Conservation (phyloP, 78 protist genomes). For the Polysphondylium violaceum region DNA sequence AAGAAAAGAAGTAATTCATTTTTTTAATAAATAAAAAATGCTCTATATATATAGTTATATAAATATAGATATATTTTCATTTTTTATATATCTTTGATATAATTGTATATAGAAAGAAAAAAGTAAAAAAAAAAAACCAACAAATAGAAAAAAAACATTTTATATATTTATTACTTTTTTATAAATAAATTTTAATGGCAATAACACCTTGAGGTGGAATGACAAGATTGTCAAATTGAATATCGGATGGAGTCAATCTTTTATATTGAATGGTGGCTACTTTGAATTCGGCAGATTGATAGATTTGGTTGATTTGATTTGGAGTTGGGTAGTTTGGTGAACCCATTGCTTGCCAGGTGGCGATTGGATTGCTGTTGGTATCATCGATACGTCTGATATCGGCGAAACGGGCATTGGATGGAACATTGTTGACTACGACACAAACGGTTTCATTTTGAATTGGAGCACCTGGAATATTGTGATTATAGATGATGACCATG, state of each 20-base stretch:
- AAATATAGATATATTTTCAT: too few relatives aligned
- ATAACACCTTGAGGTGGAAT: constrained; percentile 38
- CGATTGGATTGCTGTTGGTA: constrained; percentile 59
- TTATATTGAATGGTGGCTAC: neutral
- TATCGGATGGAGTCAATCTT: neutral
- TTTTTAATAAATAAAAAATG: too few relatives aligned
- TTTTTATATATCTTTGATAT: too few relatives aligned
- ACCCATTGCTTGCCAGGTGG: constrained; percentile 43
- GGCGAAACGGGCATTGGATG: neutral
- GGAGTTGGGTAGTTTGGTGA: constrained; percentile 47
- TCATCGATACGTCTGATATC: constrained; percentile 56
- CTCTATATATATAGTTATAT: too few relatives aligned
- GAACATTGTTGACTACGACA: constrained; percentile 25
- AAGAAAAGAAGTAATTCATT: too few relatives aligned
- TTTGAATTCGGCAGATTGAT: neutral
- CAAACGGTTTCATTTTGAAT: constrained; percentile 26
- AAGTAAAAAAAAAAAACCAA: too few relatives aligned
- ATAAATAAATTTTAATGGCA: constrained; percentile 12
- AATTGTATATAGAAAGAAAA: too few relatives aligned
- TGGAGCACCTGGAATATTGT: constrained; percentile 66
- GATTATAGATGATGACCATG: constrained; percentile 35
- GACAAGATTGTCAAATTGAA: constrained; percentile 10
- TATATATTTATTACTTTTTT: neutral
- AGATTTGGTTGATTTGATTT: constrained; percentile 17
- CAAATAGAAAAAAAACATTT: too few relatives aligned